Percentiles rank a stretch among this genome's conserved stretches.
phyloP scores from a whole-genome alignment of 306 rosid species.

The Lagenaria siceraria region DNA sequence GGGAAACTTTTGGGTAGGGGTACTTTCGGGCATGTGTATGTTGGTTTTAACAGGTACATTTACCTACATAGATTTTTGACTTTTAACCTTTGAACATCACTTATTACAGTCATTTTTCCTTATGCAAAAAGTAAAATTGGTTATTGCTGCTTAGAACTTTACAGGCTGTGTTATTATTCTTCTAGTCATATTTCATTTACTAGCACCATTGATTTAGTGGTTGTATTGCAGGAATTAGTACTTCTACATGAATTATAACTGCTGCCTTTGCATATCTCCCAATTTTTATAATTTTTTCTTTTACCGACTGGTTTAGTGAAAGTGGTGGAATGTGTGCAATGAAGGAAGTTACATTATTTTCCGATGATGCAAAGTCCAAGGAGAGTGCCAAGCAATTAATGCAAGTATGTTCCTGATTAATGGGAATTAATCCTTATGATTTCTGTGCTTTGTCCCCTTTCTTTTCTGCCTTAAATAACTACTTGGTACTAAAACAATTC shows the following conservation, averaged over 20 bases:
- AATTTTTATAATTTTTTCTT: neutral
- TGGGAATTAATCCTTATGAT: slow-evolving; percentile 11
- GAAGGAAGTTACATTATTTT: slow-evolving; percentile 96
- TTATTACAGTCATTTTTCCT: neutral
- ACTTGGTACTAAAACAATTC: slow-evolving; percentile 3
- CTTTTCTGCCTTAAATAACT: neutral
- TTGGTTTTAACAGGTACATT: slow-evolving; percentile 77
- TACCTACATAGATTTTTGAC: neutral
- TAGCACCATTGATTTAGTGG: neutral
- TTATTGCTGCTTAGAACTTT: neutral
- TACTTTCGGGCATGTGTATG: slow-evolving; percentile 93
- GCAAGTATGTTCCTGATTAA: slow-evolving; percentile 41
- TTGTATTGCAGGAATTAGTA: neutral
- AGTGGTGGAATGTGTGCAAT: slow-evolving; percentile 99
- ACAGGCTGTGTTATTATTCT: neutral
- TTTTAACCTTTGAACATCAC: neutral
- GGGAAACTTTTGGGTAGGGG: slow-evolving; percentile 94
- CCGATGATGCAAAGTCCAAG: slow-evolving; percentile 93
- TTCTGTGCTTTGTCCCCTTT: slow-evolving; percentile 10
- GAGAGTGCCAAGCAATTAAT: slow-evolving; percentile 92
- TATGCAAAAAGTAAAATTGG: neutral
- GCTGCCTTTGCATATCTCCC: neutral
- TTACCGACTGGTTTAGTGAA: slow-evolving; percentile 30
- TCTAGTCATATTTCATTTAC: neutral
- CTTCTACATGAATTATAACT: neutral